A percentile compares a stretch with the other conserved stretches of the same genome.
Conservation (phyloP, 1,284 basidiomycete species). For the Prillingera fragicola region DNA sequence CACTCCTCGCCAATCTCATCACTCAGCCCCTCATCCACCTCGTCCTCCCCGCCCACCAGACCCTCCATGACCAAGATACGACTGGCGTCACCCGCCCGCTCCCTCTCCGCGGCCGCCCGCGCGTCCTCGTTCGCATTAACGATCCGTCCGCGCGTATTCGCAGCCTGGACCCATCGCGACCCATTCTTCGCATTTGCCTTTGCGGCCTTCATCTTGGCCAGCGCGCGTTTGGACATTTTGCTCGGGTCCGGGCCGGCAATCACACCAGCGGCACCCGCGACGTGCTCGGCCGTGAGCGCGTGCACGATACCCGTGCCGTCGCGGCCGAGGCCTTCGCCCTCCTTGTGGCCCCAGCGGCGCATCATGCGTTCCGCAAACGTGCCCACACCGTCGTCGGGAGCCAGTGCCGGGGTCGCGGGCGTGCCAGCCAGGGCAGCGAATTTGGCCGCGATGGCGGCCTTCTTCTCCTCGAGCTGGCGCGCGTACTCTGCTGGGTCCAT, state of each 20-base stretch:
- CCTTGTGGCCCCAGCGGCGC: constrained; percentile 83
- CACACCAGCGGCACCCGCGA: constrained; percentile 51
- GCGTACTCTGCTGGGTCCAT: constrained; percentile 2
- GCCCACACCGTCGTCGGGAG: constrained; percentile 6
- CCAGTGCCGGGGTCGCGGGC: background rate
- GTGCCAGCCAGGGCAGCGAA: constrained; percentile 20
- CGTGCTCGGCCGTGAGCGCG: constrained; percentile 68
- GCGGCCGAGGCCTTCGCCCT: constrained; percentile 81
- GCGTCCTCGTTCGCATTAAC: constrained; percentile 78
- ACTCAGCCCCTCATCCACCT: constrained; percentile 75
- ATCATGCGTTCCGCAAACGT: constrained; percentile 47
- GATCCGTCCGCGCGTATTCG: constrained; percentile 67
- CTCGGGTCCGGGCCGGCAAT: background rate
- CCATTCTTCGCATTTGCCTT: constrained; percentile 38
- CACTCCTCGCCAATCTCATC: constrained; percentile 70
- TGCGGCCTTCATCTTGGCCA: constrained; percentile 37
- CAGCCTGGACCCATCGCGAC: constrained; percentile 34
- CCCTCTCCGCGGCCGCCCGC: constrained; percentile 63
- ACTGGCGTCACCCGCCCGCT: constrained; percentile 78
- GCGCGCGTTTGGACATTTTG: constrained; percentile 35
- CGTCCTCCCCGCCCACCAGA: constrained; percentile 73
- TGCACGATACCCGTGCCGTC: constrained; percentile 79
- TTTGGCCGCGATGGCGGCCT: constrained; percentile 63
- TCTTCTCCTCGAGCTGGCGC: constrained; percentile 51
- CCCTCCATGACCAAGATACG: constrained; percentile 81